Conservation (phyloP, 2,329 filamentous ascomycete species). For the Talaromyces sp. region DNA sequence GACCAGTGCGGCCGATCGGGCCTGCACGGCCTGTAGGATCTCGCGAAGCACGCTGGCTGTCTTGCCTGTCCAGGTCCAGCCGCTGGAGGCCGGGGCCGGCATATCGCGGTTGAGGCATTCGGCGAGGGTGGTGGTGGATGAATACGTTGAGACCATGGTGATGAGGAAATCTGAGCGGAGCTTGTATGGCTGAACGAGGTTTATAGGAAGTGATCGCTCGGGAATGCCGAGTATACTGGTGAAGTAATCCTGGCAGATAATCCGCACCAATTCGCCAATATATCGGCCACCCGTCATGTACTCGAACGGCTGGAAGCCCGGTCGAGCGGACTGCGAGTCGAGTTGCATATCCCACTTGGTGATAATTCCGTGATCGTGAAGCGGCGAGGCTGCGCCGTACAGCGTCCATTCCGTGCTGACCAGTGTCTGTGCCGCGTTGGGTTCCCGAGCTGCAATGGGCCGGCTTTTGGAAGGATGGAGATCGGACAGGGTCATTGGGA, state of each 20-base stretch:
- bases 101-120: constrained; percentile 3
- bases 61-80: constrained; percentile 10
- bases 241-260: constrained; percentile 12
- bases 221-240: constrained; percentile 5
- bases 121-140: constrained; percentile 2
- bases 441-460: constrained; percentile 1
- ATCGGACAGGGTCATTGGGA: constrained; percentile 13
- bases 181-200: constrained; percentile 3
- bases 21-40: constrained; percentile 8
- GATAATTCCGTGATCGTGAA: constrained; percentile 9
- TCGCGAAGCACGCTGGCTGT: constrained; percentile 8
- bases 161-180: constrained; percentile 10
- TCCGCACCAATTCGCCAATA: constrained; percentile 11
- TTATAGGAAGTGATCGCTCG: constrained; percentile 2
- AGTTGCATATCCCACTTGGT: constrained; percentile 12
- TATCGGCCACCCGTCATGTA: constrained; percentile 13
- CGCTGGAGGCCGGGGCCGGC: not conserved
- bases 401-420: constrained; percentile 14
- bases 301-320: constrained; percentile 11
- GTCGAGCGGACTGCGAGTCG: constrained; percentile 5
- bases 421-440: constrained; percentile 9
- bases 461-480: constrained; percentile 8
- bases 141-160: constrained; percentile 4
- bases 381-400: constrained; percentile 5
- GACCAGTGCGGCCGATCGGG: constrained; percentile 11